Conservation (phyloP, 1,284 basidiomycete species). For the Trametes sp. region DNA sequence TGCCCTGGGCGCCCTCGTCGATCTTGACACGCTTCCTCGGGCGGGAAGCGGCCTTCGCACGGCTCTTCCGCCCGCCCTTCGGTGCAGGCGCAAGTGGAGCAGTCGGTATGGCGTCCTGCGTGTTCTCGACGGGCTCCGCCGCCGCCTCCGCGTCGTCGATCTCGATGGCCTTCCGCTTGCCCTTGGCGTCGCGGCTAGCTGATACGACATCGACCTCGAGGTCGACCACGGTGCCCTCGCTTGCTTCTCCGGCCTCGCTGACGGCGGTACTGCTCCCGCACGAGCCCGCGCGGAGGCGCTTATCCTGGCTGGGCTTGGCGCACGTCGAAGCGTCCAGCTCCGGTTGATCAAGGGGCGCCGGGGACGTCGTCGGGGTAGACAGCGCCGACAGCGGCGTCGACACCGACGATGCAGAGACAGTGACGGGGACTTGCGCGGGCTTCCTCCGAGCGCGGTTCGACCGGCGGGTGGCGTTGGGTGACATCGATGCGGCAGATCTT, state of each 20-base stretch:
- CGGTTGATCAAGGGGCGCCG: constrained; percentile 8
- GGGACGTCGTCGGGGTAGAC: constrained; percentile 14
- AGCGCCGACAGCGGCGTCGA: constrained; percentile 26
- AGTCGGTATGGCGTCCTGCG: constrained; percentile 4
- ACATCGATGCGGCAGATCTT: constrained; percentile 1
- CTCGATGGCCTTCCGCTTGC: constrained; percentile 27
- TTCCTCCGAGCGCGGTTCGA: constrained; percentile 29
- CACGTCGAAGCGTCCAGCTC: not conserved
- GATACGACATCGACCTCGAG: constrained; percentile 9
- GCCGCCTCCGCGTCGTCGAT: constrained; percentile 4
- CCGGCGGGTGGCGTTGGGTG: constrained; percentile 22
- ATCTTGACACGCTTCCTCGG: constrained; percentile 22
- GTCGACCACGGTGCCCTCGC: constrained; percentile 31
- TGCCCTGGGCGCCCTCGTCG: not conserved
- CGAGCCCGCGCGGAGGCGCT: constrained; percentile 25
- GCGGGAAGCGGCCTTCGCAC: constrained; percentile 7
- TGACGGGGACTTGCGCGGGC: constrained; percentile 26
- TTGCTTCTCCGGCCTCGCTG: constrained; percentile 32
- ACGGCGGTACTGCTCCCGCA: constrained; percentile 36
- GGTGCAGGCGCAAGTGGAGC: not conserved
- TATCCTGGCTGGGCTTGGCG: not conserved
- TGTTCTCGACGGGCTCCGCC: constrained; percentile 2
- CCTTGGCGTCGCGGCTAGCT: not conserved
- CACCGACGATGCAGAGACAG: constrained; percentile 5
- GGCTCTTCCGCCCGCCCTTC: constrained; percentile 9